Percentiles rank a stretch among this genome's conserved stretches.
phyloP scores from a whole-genome alignment of 1,139 yeast species.

The Meyerozyma athensensis region DNA sequence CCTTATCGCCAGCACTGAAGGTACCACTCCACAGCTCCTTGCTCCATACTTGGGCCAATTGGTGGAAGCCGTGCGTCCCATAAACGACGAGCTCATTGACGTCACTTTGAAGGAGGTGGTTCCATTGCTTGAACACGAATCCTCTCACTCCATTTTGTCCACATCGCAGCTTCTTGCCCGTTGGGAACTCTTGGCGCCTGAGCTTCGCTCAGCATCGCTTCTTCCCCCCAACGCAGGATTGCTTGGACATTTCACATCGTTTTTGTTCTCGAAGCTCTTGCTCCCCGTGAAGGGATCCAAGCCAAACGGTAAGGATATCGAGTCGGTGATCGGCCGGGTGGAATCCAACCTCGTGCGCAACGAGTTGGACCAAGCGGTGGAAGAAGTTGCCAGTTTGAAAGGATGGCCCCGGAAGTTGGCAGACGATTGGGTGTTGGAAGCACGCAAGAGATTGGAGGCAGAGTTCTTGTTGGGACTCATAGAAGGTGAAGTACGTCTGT shows the following conservation, averaged over 20 bases:
- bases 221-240: slow-evolving; percentile 95
- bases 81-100: slow-evolving; percentile 40
- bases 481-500: slow-evolving; percentile 51
- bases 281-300: slow-evolving; percentile 55
- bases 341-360: slow-evolving; percentile 72
- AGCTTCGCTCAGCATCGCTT: slow-evolving; percentile 81
- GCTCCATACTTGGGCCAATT: slow-evolving; percentile 47
- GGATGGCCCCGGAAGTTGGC: slow-evolving; percentile 94
- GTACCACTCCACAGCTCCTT: slow-evolving; percentile 28
- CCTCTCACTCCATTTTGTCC: slow-evolving; percentile 56
- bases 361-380: slow-evolving; percentile 82
- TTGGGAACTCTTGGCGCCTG: slow-evolving; percentile 77
- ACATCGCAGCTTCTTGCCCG: slow-evolving; percentile 65
- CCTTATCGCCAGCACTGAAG: slow-evolving; percentile 18
- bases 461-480: slow-evolving; percentile 70
- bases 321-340: slow-evolving; percentile 83
- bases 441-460: slow-evolving; percentile 83
- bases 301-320: slow-evolving; percentile 76
- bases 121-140: slow-evolving; percentile 43
- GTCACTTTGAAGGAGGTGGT: slow-evolving; percentile 35
- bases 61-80: slow-evolving; percentile 33
- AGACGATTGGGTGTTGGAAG: slow-evolving; percentile 85
- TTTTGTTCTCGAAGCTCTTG: slow-evolving; percentile 69
- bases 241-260: slow-evolving; percentile 83
- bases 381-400: slow-evolving; percentile 82